These are phyloP conservation scores for Mycena sanguinolenta DNA, from an alignment of 768 basidiomycete species.

Conservation along the genomic window DNA sequence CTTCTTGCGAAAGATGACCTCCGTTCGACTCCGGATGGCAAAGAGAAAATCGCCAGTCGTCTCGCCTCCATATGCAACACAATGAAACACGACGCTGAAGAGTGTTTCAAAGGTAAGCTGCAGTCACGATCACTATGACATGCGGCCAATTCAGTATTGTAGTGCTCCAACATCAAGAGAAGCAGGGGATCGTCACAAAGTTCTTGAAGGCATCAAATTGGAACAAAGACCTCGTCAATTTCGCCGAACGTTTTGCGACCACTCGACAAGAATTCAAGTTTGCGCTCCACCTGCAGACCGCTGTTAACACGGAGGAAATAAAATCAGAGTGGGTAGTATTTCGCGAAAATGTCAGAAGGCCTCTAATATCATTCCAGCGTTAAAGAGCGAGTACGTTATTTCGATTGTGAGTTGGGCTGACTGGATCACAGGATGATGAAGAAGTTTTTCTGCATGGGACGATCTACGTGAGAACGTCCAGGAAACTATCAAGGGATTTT, in stretches of 20 bases:
- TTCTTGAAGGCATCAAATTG: constrained; percentile 20
- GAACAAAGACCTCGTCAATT: constrained; percentile 13
- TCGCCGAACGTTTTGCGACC: constrained; percentile 9
- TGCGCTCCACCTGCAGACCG: constrained; percentile 16
- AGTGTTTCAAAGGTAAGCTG: constrained; percentile 20
- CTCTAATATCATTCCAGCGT: background rate
- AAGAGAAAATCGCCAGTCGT: constrained; percentile 10
- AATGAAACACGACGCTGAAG: constrained; percentile 20
- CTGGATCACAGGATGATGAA: background rate
- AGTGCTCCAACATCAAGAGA: constrained; percentile 21
- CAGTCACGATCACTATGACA: background rate
- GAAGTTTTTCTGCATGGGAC: background rate
- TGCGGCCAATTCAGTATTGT: background rate
- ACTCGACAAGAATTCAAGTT: constrained; percentile 17
- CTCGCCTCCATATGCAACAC: constrained; percentile 14
- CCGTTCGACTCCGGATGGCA: constrained; percentile 11
- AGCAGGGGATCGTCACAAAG: constrained; percentile 1
- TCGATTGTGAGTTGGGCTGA: background rate
- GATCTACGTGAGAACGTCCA: background rate
- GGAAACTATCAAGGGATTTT: background rate
- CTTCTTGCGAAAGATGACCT: constrained; percentile 6
- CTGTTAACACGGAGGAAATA: constrained; percentile 23
- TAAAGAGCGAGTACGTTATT: background rate
- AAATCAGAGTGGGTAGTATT: constrained; percentile 1
- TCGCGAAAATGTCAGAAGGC: background rate